phyloP scores from a whole-genome alignment of 495 filamentous ascomycete species.

The Neurospora sp. region DNA sequence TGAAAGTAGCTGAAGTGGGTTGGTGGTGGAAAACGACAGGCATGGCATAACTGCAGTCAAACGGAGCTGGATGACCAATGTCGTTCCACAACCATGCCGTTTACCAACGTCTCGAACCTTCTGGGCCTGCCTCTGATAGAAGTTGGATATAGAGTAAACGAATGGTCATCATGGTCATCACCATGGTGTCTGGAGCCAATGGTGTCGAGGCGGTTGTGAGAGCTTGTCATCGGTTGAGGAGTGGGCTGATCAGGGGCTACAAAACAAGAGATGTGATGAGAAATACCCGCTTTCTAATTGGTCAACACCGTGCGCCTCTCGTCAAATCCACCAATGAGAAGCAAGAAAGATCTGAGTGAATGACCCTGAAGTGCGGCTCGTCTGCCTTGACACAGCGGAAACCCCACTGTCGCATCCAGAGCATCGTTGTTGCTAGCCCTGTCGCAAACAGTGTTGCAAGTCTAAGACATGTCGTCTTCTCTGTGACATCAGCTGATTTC shows the following conservation, averaged over 20 bases:
- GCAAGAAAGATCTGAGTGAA: neutral
- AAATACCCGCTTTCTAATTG: slow-evolving; percentile 18
- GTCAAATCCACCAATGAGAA: slow-evolving; percentile 11
- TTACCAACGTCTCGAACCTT: neutral
- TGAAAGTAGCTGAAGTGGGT: neutral
- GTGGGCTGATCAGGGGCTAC: neutral
- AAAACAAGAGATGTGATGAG: slow-evolving; percentile 10
- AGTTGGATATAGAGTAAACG: neutral
- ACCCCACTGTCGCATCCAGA: neutral
- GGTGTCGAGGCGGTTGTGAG: neutral
- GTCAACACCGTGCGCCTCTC: neutral
- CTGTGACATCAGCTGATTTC: neutral
- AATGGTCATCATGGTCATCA: neutral
- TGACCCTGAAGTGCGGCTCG: neutral
- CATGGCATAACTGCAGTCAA: neutral
- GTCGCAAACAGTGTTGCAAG: neutral
- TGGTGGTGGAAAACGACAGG: neutral
- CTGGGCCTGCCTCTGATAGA: neutral
- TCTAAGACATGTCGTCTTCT: neutral
- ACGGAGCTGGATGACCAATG: neutral
- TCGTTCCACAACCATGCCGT: neutral
- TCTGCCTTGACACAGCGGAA: neutral
- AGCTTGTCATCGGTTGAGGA: neutral
- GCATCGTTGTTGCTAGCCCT: neutral
- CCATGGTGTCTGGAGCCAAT: neutral